Percentiles rank a stretch among this genome's conserved stretches.
phyloP scores from a whole-genome alignment of 768 basidiomycete species.

The Strobilomyces dryophilus region DNA sequence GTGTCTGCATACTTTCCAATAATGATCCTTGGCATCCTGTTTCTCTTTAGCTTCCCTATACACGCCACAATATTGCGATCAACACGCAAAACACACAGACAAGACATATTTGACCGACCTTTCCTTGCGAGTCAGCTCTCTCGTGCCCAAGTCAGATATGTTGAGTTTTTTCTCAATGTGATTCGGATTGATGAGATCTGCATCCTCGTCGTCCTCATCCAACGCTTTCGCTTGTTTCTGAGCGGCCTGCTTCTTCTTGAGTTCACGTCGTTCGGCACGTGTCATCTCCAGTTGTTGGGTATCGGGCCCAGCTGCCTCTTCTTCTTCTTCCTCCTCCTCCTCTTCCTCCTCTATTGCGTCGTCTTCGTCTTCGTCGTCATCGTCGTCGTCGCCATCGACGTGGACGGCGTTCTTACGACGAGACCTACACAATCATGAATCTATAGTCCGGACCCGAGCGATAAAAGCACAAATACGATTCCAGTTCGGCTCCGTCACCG shows the following conservation, averaged over 20 bases:
- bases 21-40: conserved; percentile 80
- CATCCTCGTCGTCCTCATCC: conserved; percentile 59
- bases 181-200: conserved; percentile 76
- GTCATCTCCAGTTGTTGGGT: conserved; percentile 51
- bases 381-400: conserved; percentile 39
- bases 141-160: conserved; percentile 68
- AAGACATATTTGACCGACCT: conserved; percentile 36
- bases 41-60: conserved; percentile 88
- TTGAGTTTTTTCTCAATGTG: conserved; percentile 70
- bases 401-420: conserved; percentile 26
- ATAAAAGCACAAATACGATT: conserved; percentile 36
- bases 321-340: conserved; percentile 39
- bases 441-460: conserved; percentile 10
- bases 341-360: conserved; percentile 40
- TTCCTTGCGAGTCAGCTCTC: conserved; percentile 61
- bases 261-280: conserved; percentile 67
- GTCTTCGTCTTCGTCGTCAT: conserved; percentile 29
- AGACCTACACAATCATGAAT: conserved; percentile 7
- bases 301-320: conserved; percentile 27
- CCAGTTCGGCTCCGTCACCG: conserved; percentile 50
- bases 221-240: conserved; percentile 37
- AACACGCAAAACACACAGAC: neutral
- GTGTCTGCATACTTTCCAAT: conserved; percentile 65
- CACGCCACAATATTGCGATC: neutral
- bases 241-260: conserved; percentile 77